Percentiles rank a stretch among this genome's conserved stretches.
phyloP scores from a whole-genome alignment of 208 protist genomes.

The Trypanosomatidae sp. region DNA sequence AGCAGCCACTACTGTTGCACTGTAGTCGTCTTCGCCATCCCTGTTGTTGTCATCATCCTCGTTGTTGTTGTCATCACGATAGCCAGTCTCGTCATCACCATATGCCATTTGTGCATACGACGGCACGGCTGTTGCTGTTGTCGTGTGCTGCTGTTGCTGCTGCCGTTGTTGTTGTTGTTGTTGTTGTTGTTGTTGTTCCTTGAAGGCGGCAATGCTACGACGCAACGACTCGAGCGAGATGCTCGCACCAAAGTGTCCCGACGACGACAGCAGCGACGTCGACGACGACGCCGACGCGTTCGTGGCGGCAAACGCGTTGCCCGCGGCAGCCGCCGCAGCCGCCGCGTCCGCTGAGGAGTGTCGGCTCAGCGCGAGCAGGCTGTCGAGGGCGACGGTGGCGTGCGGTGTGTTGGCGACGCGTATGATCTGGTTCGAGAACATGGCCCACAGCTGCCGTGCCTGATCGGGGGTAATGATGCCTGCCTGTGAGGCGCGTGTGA shows the following conservation, averaged over 20 bases:
- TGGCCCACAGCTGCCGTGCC: slow-evolving; percentile 74
- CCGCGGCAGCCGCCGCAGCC: neutral
- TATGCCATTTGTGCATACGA: neutral
- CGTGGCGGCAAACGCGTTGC: neutral
- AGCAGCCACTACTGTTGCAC: neutral
- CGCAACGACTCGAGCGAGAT: slow-evolving; percentile 57
- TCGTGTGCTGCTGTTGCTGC: slow-evolving; percentile 1
- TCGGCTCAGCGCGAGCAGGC: slow-evolving; percentile 21
- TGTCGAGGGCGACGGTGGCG: slow-evolving; percentile 12
- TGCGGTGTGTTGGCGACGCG: slow-evolving; percentile 18
- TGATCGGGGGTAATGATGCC: slow-evolving; percentile 79
- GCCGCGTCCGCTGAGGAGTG: slow-evolving; percentile 6
- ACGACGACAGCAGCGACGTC: neutral
- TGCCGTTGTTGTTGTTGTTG: slow-evolving; percentile 9
- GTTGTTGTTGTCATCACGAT: slow-evolving; percentile 4
- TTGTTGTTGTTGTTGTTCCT: slow-evolving; percentile 33
- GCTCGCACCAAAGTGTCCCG: slow-evolving; percentile 22
- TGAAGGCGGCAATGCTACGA: slow-evolving; percentile 64
- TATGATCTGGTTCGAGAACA: slow-evolving; percentile 70
- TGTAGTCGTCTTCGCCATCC: slow-evolving; percentile 2
- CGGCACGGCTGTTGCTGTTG: too few relatives aligned
- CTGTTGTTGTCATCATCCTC: slow-evolving; percentile 5
- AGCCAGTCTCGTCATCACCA: neutral
- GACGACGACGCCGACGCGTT: neutral
- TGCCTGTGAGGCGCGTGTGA: slow-evolving; percentile 45